A percentile compares a stretch with the other conserved stretches of the same genome.
Conservation (phyloP, 1,284 basidiomycete genomes). For the Irpex lacteus region DNA sequence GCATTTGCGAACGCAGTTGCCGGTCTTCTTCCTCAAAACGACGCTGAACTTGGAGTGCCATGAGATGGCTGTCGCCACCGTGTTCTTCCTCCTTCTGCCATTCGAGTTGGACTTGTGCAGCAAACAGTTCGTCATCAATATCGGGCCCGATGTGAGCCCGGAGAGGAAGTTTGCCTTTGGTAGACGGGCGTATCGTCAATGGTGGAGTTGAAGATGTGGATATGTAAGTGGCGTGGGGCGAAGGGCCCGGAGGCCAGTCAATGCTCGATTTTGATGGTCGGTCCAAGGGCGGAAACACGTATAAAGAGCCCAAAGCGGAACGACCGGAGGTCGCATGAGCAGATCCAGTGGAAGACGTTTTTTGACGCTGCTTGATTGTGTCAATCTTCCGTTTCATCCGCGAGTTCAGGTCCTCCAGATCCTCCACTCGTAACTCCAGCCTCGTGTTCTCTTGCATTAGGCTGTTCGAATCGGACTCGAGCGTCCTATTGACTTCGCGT, state of each 20-base stretch:
- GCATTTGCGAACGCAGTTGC: conserved; percentile 34
- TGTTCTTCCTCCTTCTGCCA: conserved; percentile 7
- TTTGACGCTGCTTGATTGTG: background rate
- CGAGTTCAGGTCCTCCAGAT: conserved; percentile 25
- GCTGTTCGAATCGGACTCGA: conserved; percentile 31
- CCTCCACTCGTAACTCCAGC: conserved; percentile 28
- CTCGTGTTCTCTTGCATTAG: conserved; percentile 18
- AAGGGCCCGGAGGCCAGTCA: no score
- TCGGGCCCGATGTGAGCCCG: conserved; percentile 3
- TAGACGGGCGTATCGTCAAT: background rate
- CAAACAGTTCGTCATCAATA: conserved; percentile 25
- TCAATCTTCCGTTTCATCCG: background rate
- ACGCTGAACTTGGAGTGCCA: conserved; percentile 33
- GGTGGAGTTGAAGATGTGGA: no score
- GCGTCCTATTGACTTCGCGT: conserved; percentile 22
- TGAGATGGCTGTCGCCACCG: background rate
- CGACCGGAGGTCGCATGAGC: no score
- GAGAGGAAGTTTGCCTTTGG: conserved; percentile 14
- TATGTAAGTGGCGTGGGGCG: no score
- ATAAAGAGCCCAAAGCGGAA: no score
- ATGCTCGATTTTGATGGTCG: no score
- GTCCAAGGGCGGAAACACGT: no score
- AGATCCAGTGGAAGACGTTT: background rate
- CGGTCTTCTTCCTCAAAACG: conserved; percentile 45
- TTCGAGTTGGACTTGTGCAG: conserved; percentile 21